A percentile compares a stretch with the other conserved stretches of the same genome.
Evolutionary conservation across 225 moss, liverwort and hornwort genomes (phyloP).

Genomic region (Pseudisothecium myosuroides): DNA sequence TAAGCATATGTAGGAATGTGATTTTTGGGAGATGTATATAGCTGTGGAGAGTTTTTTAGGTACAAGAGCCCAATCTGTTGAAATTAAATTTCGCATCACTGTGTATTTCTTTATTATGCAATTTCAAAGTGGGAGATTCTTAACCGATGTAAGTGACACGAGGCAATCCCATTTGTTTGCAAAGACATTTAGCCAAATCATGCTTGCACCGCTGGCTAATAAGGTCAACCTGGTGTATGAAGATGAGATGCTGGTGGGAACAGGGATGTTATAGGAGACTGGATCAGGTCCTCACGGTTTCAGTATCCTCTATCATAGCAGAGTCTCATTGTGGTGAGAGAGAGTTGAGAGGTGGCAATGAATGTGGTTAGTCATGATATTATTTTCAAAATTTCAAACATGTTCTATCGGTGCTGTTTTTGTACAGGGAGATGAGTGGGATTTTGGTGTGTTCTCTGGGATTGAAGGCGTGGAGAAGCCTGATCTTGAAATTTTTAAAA

Average conservation of each 20-base stretch:
- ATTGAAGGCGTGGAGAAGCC: conserved; percentile 66
- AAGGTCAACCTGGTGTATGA: background rate
- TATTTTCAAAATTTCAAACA: background rate
- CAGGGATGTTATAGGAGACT: background rate
- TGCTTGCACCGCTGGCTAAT: background rate
- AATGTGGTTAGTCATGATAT: background rate
- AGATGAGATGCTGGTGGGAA: background rate
- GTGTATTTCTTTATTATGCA: background rate
- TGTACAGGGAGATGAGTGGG: conserved; percentile 53
- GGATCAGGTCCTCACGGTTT: background rate
- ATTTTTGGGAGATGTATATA: background rate
- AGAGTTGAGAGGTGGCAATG: background rate
- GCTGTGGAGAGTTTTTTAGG: background rate
- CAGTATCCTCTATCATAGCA: background rate
- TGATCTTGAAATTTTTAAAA: conserved; percentile 39
- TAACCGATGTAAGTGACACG: background rate
- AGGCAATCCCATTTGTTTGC: background rate
- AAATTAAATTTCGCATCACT: background rate
- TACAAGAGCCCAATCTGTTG: background rate
- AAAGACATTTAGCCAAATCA: background rate
- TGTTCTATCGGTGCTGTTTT: background rate
- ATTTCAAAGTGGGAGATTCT: background rate
- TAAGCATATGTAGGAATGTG: background rate
- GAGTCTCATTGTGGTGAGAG: background rate
- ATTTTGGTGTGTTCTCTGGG: conserved; percentile 61